These are phyloP conservation scores for Nicotiana attenuata DNA, from an alignment of 257 asterid species.

Conservation along the genomic window DNA sequence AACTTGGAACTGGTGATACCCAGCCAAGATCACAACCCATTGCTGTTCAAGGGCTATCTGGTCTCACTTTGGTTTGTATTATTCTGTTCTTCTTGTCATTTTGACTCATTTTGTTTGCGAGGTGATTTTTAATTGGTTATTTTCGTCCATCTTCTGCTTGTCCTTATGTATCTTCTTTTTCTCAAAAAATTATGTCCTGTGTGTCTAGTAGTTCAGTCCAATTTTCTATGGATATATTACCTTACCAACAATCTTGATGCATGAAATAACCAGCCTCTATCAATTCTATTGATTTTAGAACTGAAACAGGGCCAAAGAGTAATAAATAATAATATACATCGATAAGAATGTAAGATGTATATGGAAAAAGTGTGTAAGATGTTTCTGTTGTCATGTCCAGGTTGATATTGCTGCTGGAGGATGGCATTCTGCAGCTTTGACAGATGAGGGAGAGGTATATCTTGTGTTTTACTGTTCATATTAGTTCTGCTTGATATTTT, in stretches of 20 bases:
- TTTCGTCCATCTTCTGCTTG: neutral
- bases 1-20: constrained; percentile 97
- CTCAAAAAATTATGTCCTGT: neutral
- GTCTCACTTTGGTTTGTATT: constrained; percentile 68
- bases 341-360: neutral
- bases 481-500: neutral
- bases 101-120: neutral
- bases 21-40: constrained; percentile 98
- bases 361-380: constrained; percentile 7
- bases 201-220: neutral
- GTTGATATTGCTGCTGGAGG: constrained; percentile 99
- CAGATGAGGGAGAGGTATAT: constrained; percentile 87
- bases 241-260: neutral
- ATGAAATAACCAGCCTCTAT: neutral
- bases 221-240: neutral
- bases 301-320: neutral
- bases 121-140: constrained; percentile 10
- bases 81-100: neutral
- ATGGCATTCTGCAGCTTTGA: constrained; percentile 98
- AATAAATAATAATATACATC: neutral
- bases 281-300: neutral
- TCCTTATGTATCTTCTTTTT: neutral
- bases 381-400: constrained; percentile 36
- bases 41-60: constrained; percentile 83
- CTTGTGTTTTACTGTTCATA: constrained; percentile 4